Evolutionary conservation across 164 flowering plant genomes (phyloP).

Genomic region (Nelumbo lutea): DNA sequence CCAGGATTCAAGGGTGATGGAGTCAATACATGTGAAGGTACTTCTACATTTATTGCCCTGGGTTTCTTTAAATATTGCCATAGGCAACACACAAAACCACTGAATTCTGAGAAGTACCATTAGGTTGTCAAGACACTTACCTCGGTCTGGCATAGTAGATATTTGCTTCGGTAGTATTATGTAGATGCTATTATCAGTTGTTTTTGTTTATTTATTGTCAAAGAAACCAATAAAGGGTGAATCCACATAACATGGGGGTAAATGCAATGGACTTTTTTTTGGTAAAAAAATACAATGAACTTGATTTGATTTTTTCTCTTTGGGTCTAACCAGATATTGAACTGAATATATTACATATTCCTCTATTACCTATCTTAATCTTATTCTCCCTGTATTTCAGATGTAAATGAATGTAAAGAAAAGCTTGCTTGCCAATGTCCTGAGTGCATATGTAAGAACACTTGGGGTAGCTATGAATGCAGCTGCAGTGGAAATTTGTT

Average conservation of each 20-base stretch:
- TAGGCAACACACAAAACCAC: not conserved
- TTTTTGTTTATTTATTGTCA: not conserved
- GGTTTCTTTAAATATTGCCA: not conserved
- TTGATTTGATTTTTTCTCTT: not conserved
- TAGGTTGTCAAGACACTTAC: not conserved
- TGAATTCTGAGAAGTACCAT: not conserved
- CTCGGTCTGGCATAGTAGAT: not conserved
- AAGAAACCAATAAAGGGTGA: not conserved
- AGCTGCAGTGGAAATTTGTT: constrained; percentile 59
- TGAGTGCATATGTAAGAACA: constrained; percentile 87
- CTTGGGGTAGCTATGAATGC: constrained; percentile 97
- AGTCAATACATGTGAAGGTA: constrained; percentile 75
- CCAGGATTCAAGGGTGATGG: constrained; percentile 94
- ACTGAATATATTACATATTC: not conserved
- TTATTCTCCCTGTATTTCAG: constrained; percentile 30
- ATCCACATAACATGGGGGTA: not conserved
- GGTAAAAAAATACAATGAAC: not conserved
- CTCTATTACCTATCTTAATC: not conserved
- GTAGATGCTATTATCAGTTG: not conserved
- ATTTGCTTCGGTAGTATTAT: not conserved
- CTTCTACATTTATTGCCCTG: not conserved
- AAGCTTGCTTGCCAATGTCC: constrained; percentile 80
- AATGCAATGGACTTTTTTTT: too few species aligned
- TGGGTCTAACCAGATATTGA: not conserved
- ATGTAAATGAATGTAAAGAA: constrained; percentile 89